Conservation (phyloP, 1,284 basidiomycete species). For the Inonotus obliquus region DNA sequence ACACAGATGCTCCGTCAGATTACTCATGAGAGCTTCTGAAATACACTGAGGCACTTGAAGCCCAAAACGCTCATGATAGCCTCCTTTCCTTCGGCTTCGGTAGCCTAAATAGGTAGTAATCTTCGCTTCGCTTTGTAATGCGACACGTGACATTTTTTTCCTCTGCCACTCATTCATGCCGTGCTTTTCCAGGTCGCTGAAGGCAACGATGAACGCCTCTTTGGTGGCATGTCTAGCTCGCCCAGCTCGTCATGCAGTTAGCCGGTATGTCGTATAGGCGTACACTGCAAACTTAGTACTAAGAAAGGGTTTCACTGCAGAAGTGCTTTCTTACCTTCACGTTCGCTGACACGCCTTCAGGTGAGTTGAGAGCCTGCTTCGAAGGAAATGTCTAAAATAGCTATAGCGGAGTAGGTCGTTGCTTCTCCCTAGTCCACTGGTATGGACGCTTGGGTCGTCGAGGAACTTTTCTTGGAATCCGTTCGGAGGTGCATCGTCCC, state of each 20-base stretch:
- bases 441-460: conserved; percentile 2
- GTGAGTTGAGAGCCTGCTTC: background rate
- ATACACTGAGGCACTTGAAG: too few relatives aligned
- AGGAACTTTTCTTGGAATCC: conserved; percentile 13
- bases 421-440: background rate
- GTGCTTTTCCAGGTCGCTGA: background rate
- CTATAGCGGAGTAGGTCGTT: conserved; percentile 3
- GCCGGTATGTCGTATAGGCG: background rate
- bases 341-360: conserved; percentile 6
- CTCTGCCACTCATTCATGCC: too few relatives aligned
- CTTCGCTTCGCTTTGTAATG: too few relatives aligned
- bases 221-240: conserved; percentile 11
- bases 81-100: too few relatives aligned
- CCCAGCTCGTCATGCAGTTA: background rate
- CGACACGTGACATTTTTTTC: too few relatives aligned
- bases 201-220: conserved; percentile 11
- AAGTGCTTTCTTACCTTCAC: conserved; percentile 6
- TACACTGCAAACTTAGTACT: too few relatives aligned
- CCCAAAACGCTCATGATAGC: too few relatives aligned
- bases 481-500: background rate
- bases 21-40: too few relatives aligned
- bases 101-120: background rate
- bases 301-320: background rate
- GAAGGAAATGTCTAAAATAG: background rate
- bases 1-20: too few relatives aligned